Percentiles rank a stretch among this genome's conserved stretches.
These are phyloP conservation scores for Mucor circinelloides DNA, from an alignment of 371 early-diverging fungal genomes.

Conservation along the genomic window DNA sequence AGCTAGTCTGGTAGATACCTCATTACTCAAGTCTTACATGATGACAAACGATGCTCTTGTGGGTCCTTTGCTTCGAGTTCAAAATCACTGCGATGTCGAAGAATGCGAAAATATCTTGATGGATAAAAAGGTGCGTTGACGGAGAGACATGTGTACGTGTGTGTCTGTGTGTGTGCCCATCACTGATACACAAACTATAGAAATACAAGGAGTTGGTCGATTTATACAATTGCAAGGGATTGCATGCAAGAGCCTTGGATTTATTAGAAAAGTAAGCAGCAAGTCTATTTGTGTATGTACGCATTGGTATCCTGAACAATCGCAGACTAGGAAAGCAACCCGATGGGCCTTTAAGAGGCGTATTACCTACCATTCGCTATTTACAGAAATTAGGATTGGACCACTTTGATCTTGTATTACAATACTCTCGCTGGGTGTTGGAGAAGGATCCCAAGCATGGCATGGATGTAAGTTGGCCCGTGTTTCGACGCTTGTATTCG, in stretches of 20 bases:
- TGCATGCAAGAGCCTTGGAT: constrained; percentile 85
- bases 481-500: background rate
- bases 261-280: constrained; percentile 60
- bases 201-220: constrained; percentile 88
- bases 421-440: constrained; percentile 81
- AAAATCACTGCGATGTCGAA: constrained; percentile 85
- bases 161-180: too few relatives aligned
- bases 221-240: constrained; percentile 86
- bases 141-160: background rate
- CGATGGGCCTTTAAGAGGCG: constrained; percentile 63
- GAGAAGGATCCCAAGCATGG: constrained; percentile 68
- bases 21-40: constrained; percentile 69
- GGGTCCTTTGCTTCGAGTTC: constrained; percentile 74
- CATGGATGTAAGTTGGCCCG: constrained; percentile 65
- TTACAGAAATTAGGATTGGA: constrained; percentile 74
- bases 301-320: background rate
- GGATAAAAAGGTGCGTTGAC: constrained; percentile 57
- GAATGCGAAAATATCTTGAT: constrained; percentile 79
- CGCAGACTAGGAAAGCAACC: constrained; percentile 51
- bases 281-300: background rate
- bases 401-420: constrained; percentile 79
- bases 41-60: constrained; percentile 40
- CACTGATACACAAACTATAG: constrained; percentile 26
- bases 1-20: constrained; percentile 86
- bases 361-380: constrained; percentile 72